Evolutionary conservation across 192 early-diverging fungal species (phyloP).

Genomic region (Piromyces sp.): DNA sequence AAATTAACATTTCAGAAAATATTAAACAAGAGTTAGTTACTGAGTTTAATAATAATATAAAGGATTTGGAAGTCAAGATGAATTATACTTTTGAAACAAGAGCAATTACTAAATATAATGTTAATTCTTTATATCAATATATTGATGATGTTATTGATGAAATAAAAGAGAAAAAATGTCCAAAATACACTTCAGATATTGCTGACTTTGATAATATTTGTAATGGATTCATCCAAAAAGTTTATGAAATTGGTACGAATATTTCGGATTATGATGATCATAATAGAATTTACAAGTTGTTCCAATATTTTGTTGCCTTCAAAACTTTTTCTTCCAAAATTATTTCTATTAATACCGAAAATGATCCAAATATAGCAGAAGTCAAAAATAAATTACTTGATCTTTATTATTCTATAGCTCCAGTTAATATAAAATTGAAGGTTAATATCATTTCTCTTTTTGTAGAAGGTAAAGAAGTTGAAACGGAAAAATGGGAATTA

Average conservation of each 20-base stretch:
- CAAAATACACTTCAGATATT: neutral
- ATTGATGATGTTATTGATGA: neutral
- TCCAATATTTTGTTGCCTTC: neutral
- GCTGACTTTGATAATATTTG: neutral
- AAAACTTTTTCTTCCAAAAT: neutral
- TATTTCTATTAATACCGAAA: neutral
- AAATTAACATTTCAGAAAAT: neutral
- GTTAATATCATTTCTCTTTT: neutral
- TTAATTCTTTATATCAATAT: neutral
- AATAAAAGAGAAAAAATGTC: neutral
- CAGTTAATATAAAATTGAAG: neutral
- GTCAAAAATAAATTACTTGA: neutral
- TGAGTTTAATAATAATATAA: neutral
- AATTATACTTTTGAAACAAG: neutral
- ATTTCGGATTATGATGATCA: neutral
- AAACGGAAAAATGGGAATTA: neutral
- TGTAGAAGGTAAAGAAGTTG: neutral
- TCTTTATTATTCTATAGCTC: neutral
- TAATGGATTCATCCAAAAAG: neutral
- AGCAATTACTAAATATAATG: neutral
- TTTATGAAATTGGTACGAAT: neutral
- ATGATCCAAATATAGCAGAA: neutral
- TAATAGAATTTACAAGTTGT: neutral
- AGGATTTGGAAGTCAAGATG: neutral
- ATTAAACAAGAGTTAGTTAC: neutral